Evolutionary conservation across 1,284 basidiomycete genomes (phyloP).

Genomic region (Ustilago bromivora): DNA sequence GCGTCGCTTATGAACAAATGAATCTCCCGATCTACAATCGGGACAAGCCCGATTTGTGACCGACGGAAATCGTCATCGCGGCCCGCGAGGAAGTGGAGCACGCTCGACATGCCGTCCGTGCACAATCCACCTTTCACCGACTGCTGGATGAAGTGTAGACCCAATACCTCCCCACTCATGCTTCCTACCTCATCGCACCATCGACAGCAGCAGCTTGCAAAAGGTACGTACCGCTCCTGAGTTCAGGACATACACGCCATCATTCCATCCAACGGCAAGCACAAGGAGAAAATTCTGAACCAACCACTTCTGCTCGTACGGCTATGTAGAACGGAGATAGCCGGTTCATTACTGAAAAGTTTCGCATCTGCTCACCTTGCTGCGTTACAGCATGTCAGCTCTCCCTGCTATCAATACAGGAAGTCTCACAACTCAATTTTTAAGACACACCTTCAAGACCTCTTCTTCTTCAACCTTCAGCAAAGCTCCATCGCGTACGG

Average conservation of each 20-base stretch:
- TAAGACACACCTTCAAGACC: not conserved
- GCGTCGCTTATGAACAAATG: no score
- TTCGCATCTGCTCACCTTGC: not conserved
- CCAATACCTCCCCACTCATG: not conserved
- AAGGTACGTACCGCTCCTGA: not conserved
- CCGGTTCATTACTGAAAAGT: slow-evolving; percentile 20
- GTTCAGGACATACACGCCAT: not conserved
- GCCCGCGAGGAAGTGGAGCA: slow-evolving; percentile 1
- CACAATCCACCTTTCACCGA: not conserved
- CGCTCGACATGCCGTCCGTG: slow-evolving; percentile 13
- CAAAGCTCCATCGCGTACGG: slow-evolving; percentile 4
- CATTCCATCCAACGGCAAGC: not conserved
- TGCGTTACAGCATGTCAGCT: slow-evolving; percentile 34
- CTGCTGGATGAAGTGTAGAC: not conserved
- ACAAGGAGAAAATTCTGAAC: not conserved
- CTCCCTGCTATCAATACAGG: not conserved
- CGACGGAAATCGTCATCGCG: no score
- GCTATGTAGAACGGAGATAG: slow-evolving; percentile 44
- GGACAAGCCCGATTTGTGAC: no score
- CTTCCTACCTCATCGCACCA: not conserved
- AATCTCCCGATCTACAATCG: no score
- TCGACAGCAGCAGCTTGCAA: not conserved
- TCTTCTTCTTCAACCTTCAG: not conserved
- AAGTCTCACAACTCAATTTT: slow-evolving; percentile 1
- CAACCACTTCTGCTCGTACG: slow-evolving; percentile 5